Evolutionary conservation across 306 rosid genomes (phyloP), one percentile per base, ranked within the genome.

Genomic region (Cicer yamashitae): DNA sequence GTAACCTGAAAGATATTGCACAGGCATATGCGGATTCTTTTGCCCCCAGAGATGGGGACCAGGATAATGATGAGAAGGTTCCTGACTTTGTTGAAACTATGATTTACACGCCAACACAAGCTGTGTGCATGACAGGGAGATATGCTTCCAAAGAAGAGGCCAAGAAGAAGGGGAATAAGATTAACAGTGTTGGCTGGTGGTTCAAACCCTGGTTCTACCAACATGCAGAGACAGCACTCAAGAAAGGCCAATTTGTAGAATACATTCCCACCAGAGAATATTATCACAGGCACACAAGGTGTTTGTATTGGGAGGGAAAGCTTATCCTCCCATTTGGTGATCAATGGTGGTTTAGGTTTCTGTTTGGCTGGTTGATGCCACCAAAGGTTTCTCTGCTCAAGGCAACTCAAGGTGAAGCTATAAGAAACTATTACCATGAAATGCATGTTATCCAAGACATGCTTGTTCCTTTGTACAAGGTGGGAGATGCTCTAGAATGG

Each of bases 341-440:
- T 83, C 98, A 94, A 67, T 90, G 67, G 52, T 91, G 98, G 97
- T 94, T 94, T 76, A 85, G 98, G 87, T 89, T 74, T 80, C 86
- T 94, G 52, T 22, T 91, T 48, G 98, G 98, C 57, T 94, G 98
- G 98, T 58, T 91, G 90, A 94, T 94, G 98, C 98, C 98, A 12
- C 98, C 98, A 38, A 94, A 91, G 89, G 92, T 94, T 77, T 89
- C 98, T 78, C 85, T 94, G 56, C 96, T 94, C 67, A 94, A 94
- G 87, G 98, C 98, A 62, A 94, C 98, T 74, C 98, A 94, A 83
- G 98, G 98, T 59, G 98, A 94, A 74, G 96, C 97, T 34, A 86
- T 94, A 67, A 86, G 98, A 83, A 94, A 94, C 87, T 94, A 94
- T 56, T 94, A 94, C 87, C 98, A 94, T 37, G 97, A 94, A 58